Evolutionary conservation across 1,284 basidiomycete genomes (phyloP), one percentile per base, ranked within the genome.

Genomic region (Apiotrichum domesticum): DNA sequence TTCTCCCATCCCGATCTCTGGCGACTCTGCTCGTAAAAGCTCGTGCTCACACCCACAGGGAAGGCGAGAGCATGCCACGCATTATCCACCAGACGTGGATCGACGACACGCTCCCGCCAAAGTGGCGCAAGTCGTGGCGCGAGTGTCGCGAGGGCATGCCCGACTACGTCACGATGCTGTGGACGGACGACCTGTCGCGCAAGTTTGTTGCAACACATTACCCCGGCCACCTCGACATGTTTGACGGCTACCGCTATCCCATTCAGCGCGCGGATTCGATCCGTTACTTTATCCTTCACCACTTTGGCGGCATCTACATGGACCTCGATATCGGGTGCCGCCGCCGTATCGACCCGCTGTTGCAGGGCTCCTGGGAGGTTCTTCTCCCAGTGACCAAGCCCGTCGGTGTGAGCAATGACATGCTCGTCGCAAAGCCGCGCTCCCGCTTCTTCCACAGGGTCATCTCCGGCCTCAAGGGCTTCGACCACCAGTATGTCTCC

Each of bases 1-100:
- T 14, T 14, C 14, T 34, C 45, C 29, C 32, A 35, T 29, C 29
- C 29, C 29, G 29, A 29, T 29, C 29, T 29, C 29, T 29, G 29
- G 29, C 29, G 29, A 29, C 29, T 29, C 29, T 29, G 29, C 29
- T 29, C 29, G 29, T 29, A 29, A 29, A 29, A 29, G 3, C 29
- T 29, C 3, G 29, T 29, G 29, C 29, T 29, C 29, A 9, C 14
- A n/a, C 34, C 33, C 51, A 35, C 47, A 61, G 56, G 40, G 40
- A 52, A 9, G 77, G 83, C 46, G 86, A 92, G 69, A 84, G 82
- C 65, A 87, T 98, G 44, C 95, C 95, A 2, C 84, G 91, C 51
- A 90, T 98, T 66, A 85, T 98, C 54, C 95, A 98, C 77, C 95
- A 98, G 82, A 98, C 96, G 21, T 98, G 95, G 95, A 97, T 96